phyloP scores from a whole-genome alignment of 805 yeast genomes.

The Yamadazyma kitorensis region DNA sequence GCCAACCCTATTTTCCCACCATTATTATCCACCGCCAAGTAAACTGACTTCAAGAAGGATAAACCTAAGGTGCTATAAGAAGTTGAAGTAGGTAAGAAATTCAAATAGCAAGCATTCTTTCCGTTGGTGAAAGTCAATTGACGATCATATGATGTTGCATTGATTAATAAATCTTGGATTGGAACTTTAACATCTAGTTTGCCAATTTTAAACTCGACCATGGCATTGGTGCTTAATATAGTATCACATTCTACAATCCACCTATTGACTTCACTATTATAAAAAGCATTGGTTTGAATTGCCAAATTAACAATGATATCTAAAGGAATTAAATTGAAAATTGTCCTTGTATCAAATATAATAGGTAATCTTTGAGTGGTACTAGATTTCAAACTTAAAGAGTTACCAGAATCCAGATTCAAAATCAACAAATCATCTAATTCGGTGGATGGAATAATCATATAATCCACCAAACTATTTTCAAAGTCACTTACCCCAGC shows the following conservation, averaged over 20 bases:
- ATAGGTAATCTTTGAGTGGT: slow-evolving; percentile 44
- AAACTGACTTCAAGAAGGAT: slow-evolving; percentile 51
- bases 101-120: slow-evolving; percentile 53
- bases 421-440: slow-evolving; percentile 22
- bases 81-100: slow-evolving; percentile 45
- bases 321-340: slow-evolving; percentile 52
- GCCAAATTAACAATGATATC: slow-evolving; percentile 59
- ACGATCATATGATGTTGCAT: slow-evolving; percentile 32
- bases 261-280: slow-evolving; percentile 38
- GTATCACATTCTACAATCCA: slow-evolving; percentile 65
- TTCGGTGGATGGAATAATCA: slow-evolving; percentile 29
- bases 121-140: slow-evolving; percentile 53
- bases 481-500: slow-evolving; percentile 17
- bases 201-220: slow-evolving; percentile 52
- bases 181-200: slow-evolving; percentile 50
- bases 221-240: slow-evolving; percentile 46
- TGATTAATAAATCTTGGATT: slow-evolving; percentile 42
- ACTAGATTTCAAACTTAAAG: slow-evolving; percentile 29
- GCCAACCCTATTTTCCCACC: slow-evolving; percentile 56
- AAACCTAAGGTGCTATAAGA: slow-evolving; percentile 60
- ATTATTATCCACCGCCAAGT: slow-evolving; percentile 64
- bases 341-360: slow-evolving; percentile 54
- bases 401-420: slow-evolving; percentile 35
- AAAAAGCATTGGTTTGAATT: slow-evolving; percentile 66
- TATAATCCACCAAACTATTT: slow-evolving; percentile 9